Conservation (phyloP, 2,329 filamentous ascomycete genomes). For the Penicillium sp. region DNA sequence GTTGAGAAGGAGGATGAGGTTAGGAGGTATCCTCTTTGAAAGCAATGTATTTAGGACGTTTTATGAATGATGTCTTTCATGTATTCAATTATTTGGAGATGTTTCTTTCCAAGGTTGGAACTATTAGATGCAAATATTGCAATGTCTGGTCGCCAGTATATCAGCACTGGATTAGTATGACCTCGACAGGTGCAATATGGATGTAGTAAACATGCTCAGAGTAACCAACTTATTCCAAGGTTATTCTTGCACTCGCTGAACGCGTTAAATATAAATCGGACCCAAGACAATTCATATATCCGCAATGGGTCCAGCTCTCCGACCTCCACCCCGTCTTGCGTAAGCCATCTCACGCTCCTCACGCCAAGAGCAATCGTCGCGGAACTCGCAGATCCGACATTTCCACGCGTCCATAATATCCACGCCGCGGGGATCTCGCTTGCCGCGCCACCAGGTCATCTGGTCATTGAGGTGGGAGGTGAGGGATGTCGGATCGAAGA, state of each 20-base stretch:
- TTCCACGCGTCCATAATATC: constrained; percentile 84
- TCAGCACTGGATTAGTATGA: neutral
- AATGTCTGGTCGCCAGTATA: too few species aligned
- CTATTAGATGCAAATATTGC: neutral
- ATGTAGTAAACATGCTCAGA: neutral
- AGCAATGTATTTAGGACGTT: neutral
- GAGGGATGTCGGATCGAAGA: constrained; percentile 65
- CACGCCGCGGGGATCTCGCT: constrained; percentile 71
- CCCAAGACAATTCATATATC: constrained; percentile 9
- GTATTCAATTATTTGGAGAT: neutral
- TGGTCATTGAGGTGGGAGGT: constrained; percentile 66
- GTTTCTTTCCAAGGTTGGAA: neutral
- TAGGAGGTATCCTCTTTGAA: constrained; percentile 60
- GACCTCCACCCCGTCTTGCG: constrained; percentile 35
- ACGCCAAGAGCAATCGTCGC: constrained; percentile 75
- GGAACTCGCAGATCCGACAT: constrained; percentile 81
- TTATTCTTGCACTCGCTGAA: neutral
- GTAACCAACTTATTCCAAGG: constrained; percentile 3
- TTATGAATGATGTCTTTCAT: neutral
- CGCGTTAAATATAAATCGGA: neutral
- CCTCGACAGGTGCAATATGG: neutral
- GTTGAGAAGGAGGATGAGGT: constrained; percentile 60
- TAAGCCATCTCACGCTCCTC: constrained; percentile 64
- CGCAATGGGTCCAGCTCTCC: constrained; percentile 16
- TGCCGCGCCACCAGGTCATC: constrained; percentile 86